These are phyloP conservation scores for Neofusicoccum ribis DNA, from an alignment of 2,329 filamentous ascomycete species.

Conservation along the genomic window DNA sequence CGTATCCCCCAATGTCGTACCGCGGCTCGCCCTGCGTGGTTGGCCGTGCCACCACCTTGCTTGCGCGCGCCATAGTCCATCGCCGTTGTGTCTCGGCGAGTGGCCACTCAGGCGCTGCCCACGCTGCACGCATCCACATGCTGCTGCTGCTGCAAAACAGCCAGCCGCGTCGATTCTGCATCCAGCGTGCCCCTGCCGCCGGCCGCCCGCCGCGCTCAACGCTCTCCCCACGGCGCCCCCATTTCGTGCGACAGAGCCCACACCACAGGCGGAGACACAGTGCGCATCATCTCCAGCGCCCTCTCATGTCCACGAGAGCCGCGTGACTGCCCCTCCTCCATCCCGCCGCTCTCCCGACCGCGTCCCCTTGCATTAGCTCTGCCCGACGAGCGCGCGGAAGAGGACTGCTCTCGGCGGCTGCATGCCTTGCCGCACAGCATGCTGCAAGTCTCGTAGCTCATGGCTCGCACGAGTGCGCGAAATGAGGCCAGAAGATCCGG, in stretches of 20 bases:
- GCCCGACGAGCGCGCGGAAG: not conserved
- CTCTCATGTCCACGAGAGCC: not conserved
- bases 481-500: not conserved
- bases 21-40: conserved; percentile 13
- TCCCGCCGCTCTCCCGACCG: not conserved
- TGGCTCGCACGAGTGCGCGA: conserved; percentile 14
- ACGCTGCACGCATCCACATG: not conserved
- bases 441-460: conserved; percentile 13
- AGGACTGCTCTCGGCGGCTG: conserved; percentile 1
- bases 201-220: not conserved
- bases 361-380: conserved; percentile 12
- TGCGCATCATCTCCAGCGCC: not conserved
- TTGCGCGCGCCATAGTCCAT: conserved; percentile 6
- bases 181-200: not conserved
- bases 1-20: conserved; percentile 9
- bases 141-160: not conserved
- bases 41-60: conserved; percentile 10
- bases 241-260: not conserved
- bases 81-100: conserved; percentile 5
- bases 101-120: not conserved
- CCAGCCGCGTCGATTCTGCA: conserved; percentile 5
- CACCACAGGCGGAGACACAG: not conserved
- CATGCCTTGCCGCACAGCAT: not conserved
- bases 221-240: conserved; percentile 6
- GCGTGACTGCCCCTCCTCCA: conserved; percentile 13